These are phyloP conservation scores for Tulasnella sp. DNA, from an alignment of 768 basidiomycete genomes.

Conservation along the genomic window DNA sequence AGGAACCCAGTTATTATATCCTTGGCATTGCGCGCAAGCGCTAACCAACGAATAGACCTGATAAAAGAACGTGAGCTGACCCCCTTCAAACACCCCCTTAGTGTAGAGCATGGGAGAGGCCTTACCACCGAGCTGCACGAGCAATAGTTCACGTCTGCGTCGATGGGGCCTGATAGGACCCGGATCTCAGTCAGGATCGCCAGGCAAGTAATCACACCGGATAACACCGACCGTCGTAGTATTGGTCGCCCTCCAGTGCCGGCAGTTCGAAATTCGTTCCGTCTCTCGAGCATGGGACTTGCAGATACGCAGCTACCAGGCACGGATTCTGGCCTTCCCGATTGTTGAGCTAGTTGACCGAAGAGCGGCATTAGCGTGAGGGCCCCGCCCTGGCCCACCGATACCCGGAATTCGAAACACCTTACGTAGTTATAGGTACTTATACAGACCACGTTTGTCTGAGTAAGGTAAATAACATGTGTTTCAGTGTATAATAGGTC, in stretches of 20 bases:
- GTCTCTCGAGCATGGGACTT: not conserved
- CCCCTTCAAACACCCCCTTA: not conserved
- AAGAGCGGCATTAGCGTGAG: not conserved
- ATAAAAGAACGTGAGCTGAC: too few relatives aligned
- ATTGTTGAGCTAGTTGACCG: constrained; percentile 20
- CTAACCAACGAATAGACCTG: constrained; percentile 55
- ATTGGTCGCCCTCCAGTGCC: not conserved
- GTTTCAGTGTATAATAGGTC: not conserved
- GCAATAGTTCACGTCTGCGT: constrained; percentile 42
- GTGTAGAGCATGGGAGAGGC: not conserved
- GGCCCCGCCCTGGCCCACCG: not conserved
- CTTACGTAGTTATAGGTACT: not conserved
- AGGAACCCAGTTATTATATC: too few relatives aligned
- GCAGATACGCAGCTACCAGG: constrained; percentile 32
- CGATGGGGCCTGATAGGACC: constrained; percentile 10
- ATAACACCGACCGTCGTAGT: not conserved
- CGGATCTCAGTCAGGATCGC: not conserved
- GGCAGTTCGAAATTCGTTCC: constrained; percentile 14
- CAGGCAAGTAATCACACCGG: not conserved
- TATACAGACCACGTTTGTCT: not conserved
- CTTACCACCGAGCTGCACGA: constrained; percentile 57
- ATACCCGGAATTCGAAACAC: not conserved
- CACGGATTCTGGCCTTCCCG: constrained; percentile 23
- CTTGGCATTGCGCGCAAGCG: constrained; percentile 64
- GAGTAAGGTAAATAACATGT: not conserved